Evolutionary conservation across 202 grass and related monocot genomes (phyloP).

Genomic region (Schoenoplectus triqueter): DNA sequence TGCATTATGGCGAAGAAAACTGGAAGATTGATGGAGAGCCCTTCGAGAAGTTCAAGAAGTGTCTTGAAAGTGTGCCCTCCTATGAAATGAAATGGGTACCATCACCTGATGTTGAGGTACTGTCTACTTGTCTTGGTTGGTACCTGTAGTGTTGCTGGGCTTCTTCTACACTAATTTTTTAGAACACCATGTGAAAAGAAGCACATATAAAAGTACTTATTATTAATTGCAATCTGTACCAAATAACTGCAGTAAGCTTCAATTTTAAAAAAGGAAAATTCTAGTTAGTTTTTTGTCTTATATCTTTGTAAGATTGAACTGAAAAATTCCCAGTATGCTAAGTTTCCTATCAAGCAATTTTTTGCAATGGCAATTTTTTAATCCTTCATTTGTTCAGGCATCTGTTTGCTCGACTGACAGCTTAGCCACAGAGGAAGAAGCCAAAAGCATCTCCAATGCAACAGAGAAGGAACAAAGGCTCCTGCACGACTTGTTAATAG

Average conservation of each 20-base stretch:
- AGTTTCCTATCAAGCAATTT: neutral
- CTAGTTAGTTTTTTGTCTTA: too few species aligned
- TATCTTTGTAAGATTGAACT: neutral
- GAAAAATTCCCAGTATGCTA: conserved; percentile 3
- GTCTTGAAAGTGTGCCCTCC: conserved; percentile 41
- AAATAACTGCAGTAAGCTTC: neutral
- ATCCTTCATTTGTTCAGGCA: conserved; percentile 27
- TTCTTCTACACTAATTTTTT: conserved; percentile 4
- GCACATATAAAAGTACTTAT: neutral
- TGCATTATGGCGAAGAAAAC: conserved; percentile 43
- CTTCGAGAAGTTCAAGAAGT: conserved; percentile 37
- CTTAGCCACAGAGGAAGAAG: conserved; percentile 25
- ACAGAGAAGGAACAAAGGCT: conserved; percentile 2
- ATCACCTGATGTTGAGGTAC: conserved; percentile 22
- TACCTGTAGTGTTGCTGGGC: neutral
- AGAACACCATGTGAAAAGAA: neutral
- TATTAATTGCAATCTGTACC: neutral
- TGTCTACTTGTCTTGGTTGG: neutral
- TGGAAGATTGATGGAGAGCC: conserved; percentile 15
- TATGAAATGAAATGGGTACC: conserved; percentile 41
- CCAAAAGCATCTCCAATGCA: conserved; percentile 1
- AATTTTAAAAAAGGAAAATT: too few species aligned
- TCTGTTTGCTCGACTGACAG: conserved; percentile 2
- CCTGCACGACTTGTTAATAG: neutral
- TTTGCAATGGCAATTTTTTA: neutral